Evolutionary conservation across 1,284 basidiomycete species (phyloP), one percentile per base, ranked within the genome.

Genomic region (Afroboletus lepidellus): DNA sequence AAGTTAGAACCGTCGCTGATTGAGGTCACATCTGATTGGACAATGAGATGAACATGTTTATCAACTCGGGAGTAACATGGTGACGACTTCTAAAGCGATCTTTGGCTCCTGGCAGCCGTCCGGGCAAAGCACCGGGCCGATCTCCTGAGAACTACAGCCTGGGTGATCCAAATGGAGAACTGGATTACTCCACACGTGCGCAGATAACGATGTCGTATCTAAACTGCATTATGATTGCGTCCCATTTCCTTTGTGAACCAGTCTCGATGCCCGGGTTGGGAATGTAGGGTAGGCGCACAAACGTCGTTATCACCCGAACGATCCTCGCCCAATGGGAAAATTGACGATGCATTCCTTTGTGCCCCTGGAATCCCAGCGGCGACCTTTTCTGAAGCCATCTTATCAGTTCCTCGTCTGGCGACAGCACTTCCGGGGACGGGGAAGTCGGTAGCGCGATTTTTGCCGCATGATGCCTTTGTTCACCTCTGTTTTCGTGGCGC

Each of bases 241-340:
- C 37, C 20, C 20, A 29, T 27, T n/a, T 39, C 15, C 20, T 29
- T 24, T 32, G 21, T 9, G 34, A 33, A 25, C 47, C 18, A 4
- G 23, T 18, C n/a, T 37, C n/a, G 33, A 12, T 11, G 18, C 36
- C 41, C n/a, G 11, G 15, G 21, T 34, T 33, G 36, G 36, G 30
- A 20, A 44, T 38, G 5, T 16, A 15, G 15, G 25, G 5, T 16
- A 15, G 15, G 25, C 32, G 16, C 15, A 25, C 29, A 33, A 38
- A 53, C 15, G 16, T 46, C 33, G 38, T 53, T 53, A 53, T 53
- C 52, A 25, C 33, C 16, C 18, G 25, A 36, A 8, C 25, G 41
- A 25, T 39, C 48, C 25, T 24, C 30, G 8, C 25, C 57, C 60
- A 58, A 64, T 62, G 20, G 48, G n/a, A 59, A 53, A 43, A 24